Conservation (phyloP, 2,329 filamentous ascomycete genomes). For the Penicillium sp. region DNA sequence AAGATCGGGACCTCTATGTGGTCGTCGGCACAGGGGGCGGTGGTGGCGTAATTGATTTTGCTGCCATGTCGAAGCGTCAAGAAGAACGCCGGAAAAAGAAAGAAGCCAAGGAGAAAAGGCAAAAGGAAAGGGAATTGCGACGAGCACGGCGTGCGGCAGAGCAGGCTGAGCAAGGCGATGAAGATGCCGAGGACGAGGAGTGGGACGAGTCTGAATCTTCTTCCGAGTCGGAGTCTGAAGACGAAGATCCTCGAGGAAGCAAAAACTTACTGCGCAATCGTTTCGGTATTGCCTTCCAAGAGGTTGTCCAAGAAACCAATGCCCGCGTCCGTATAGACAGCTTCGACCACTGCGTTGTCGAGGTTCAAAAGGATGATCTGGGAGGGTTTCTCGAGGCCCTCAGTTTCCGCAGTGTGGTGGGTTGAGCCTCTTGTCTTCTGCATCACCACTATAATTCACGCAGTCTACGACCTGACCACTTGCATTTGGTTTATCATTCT, state of each 20-base stretch:
- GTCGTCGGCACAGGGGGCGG: conserved; percentile 90
- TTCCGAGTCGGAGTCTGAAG: conserved; percentile 50
- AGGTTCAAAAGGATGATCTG: conserved; percentile 94
- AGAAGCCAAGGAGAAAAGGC: conserved; percentile 57
- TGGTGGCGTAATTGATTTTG: conserved; percentile 63
- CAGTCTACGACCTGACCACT: conserved; percentile 21
- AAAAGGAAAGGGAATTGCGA: conserved; percentile 59
- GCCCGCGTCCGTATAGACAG: conserved; percentile 87
- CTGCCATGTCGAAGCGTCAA: conserved; percentile 62
- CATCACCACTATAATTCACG: conserved; percentile 18
- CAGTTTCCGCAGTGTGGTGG: conserved; percentile 81
- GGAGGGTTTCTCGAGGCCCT: conserved; percentile 83
- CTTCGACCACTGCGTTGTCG: conserved; percentile 95
- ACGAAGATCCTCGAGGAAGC: conserved; percentile 49
- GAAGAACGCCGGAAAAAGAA: conserved; percentile 57
- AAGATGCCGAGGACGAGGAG: conserved; percentile 56
- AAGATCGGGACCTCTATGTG: conserved; percentile 78
- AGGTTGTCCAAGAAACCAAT: conserved; percentile 86
- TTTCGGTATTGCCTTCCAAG: conserved; percentile 92
- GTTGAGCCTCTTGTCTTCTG: conserved; percentile 27
- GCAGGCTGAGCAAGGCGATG: conserved; percentile 45
- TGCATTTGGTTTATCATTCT: conserved; percentile 3
- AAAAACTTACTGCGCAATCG: conserved; percentile 74
- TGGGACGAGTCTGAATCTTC: conserved; percentile 56
- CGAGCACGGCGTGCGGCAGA: conserved; percentile 52